These are phyloP conservation scores for Magnusiomyces sp. DNA, from an alignment of 1,139 yeast species.

Conservation along the genomic window DNA sequence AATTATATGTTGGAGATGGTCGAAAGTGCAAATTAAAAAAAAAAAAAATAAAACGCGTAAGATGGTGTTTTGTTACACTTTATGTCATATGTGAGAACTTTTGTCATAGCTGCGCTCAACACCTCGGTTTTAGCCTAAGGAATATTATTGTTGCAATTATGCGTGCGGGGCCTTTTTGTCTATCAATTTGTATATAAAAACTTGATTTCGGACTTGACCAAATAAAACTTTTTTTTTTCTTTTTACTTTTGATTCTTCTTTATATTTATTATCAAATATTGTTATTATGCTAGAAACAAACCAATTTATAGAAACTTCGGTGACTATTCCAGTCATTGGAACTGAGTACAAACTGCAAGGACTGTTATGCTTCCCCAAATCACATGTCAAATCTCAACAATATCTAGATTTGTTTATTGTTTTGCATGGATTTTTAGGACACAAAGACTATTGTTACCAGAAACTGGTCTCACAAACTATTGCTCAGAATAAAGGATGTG, in stretches of 20 bases:
- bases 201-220: too few relatives aligned
- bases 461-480: constrained; percentile 10
- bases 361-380: constrained; percentile 1
- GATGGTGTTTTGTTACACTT: too few relatives aligned
- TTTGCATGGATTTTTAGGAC: constrained; percentile 14
- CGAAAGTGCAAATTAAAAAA: too few relatives aligned
- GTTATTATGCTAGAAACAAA: neutral
- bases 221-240: too few relatives aligned
- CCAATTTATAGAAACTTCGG: neutral
- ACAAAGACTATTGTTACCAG: constrained; percentile 14
- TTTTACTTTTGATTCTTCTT: neutral
- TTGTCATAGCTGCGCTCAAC: too few relatives aligned
- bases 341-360: constrained; percentile 1
- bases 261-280: neutral
- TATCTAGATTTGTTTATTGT: constrained; percentile 7
- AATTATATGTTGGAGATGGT: too few relatives aligned
- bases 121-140: too few relatives aligned
- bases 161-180: too few relatives aligned
- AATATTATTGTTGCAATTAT: too few relatives aligned
- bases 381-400: neutral
- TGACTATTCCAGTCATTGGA: neutral
- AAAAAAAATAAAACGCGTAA: too few relatives aligned
- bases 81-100: too few relatives aligned
- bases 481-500: neutral
- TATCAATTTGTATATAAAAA: too few relatives aligned